These are phyloP conservation scores for Ophiostoma himal-ulmi DNA, from an alignment of 2,329 filamentous ascomycete species.

Conservation along the genomic window DNA sequence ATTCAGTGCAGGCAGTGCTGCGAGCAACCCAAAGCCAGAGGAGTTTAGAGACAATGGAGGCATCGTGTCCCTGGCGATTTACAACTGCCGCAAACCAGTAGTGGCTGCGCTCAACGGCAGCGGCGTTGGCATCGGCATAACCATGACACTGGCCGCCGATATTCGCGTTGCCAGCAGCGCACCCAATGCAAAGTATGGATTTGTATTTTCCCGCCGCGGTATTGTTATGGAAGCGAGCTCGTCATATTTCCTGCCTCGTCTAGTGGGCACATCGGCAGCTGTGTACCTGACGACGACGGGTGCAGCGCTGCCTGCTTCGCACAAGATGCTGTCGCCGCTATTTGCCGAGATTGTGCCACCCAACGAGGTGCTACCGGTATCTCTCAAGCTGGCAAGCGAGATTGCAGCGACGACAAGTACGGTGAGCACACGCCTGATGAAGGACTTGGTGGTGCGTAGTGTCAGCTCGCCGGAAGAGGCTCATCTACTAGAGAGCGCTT, in stretches of 20 bases:
- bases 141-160: constrained; percentile 53
- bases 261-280: constrained; percentile 60
- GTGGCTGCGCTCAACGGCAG: constrained; percentile 55
- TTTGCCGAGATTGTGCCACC: constrained; percentile 61
- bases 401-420: constrained; percentile 60
- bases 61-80: constrained; percentile 48
- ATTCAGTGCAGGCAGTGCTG: constrained; percentile 25
- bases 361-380: constrained; percentile 56
- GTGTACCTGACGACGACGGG: constrained; percentile 64
- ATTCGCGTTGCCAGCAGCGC: constrained; percentile 48
- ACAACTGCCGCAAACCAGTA: constrained; percentile 53
- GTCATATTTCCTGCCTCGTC: constrained; percentile 64
- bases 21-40: constrained; percentile 26
- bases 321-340: constrained; percentile 51
- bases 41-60: constrained; percentile 49
- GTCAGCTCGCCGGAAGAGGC: constrained; percentile 58
- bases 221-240: constrained; percentile 67
- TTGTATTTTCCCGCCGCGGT: constrained; percentile 66
- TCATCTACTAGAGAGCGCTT: constrained; percentile 61
- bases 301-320: constrained; percentile 47
- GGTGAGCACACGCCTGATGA: constrained; percentile 61
- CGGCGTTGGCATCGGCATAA: constrained; percentile 56
- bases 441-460: constrained; percentile 62
- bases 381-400: constrained; percentile 57
- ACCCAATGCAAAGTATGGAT: constrained; percentile 58